A percentile compares a stretch with the other conserved stretches of the same genome.
Conservation (phyloP, 208 protist species). For the Angomonas deanei region DNA sequence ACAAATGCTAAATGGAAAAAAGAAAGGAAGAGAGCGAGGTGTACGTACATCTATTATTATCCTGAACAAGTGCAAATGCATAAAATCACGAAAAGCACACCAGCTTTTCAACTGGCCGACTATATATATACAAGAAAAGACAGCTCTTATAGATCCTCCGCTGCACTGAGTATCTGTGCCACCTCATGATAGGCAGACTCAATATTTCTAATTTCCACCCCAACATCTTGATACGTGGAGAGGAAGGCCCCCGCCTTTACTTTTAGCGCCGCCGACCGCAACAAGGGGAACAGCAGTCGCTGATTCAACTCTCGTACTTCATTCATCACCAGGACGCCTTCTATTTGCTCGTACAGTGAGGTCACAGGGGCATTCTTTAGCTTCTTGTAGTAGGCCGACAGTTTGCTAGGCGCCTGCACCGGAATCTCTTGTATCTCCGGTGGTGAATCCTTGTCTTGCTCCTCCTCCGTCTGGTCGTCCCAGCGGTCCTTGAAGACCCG, state of each 20-base stretch:
- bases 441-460: not conserved
- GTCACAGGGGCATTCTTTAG: slow-evolving; percentile 33
- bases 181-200: slow-evolving; percentile 52
- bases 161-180: slow-evolving; percentile 39
- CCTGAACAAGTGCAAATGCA: too few relatives aligned
- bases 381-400: slow-evolving; percentile 29
- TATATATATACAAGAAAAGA: not conserved
- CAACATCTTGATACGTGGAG: slow-evolving; percentile 65
- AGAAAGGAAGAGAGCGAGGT: slow-evolving; percentile 17
- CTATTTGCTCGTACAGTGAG: slow-evolving; percentile 38
- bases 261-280: slow-evolving; percentile 76
- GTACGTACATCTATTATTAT: too few relatives aligned
- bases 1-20: slow-evolving; percentile 7
- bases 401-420: slow-evolving; percentile 18
- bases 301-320: slow-evolving; percentile 62
- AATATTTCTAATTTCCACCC: slow-evolving; percentile 46
- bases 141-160: slow-evolving; percentile 27
- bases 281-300: slow-evolving; percentile 57
- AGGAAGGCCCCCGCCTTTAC: slow-evolving; percentile 75
- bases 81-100: too few relatives aligned
- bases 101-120: not conserved
- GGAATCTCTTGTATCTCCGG: slow-evolving; percentile 8
- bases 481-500: not conserved
- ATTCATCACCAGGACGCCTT: slow-evolving; percentile 77
- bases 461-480: slow-evolving; percentile 6